Evolutionary conservation across 2,329 filamentous ascomycete genomes (phyloP), one percentile per base, ranked within the genome.

Genomic region (Epichloe elymi): DNA sequence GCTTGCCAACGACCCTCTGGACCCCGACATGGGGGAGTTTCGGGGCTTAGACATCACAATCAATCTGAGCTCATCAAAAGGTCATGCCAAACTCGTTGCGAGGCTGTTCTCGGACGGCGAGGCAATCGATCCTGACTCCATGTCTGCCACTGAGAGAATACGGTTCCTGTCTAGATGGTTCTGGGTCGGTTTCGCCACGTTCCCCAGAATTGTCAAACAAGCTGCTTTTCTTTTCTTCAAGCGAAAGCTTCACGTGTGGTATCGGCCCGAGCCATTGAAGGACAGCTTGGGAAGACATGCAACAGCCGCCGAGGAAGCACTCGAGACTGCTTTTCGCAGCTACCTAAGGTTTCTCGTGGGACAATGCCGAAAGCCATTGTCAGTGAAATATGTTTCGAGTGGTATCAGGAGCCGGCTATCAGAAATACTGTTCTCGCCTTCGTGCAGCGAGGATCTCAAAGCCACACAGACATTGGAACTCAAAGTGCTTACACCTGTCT

Each of bases 181-280:
- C 71, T 85, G 81, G 82, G 76, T 85, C 10, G 81, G 80, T 2
- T 72, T 86, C 30, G 67, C 76, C 23, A 86, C 82, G 0, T 79
- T 83, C 55, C 82, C 82, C 2, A 73, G 83, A 26, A 86, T 86
- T 45, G 61, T 82, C 19, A 75, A 73, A 50, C 74, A 88, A 64
- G 83, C 82, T 1, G 69, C 61, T 2, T 67, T 63, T 14, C 68
- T 87, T 5, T 82, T 78, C 61, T 79, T 81, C 61, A 62, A 63
- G 26, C 70, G 70, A 36, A 73, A 72, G 37, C 70, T 87, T 30
- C 75, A 80, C 53, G 78, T 86, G 41, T 85, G 81, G 75, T 80
- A 75, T 56, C 70, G 78, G 17, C 83, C 82, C 0, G 82, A 86
- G 60, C 80, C 83, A 1, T 66, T 76, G 5, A 70, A 70, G 26